phyloP scores from a whole-genome alignment of 106 monocot species.

The Amphibolis antarctica region DNA sequence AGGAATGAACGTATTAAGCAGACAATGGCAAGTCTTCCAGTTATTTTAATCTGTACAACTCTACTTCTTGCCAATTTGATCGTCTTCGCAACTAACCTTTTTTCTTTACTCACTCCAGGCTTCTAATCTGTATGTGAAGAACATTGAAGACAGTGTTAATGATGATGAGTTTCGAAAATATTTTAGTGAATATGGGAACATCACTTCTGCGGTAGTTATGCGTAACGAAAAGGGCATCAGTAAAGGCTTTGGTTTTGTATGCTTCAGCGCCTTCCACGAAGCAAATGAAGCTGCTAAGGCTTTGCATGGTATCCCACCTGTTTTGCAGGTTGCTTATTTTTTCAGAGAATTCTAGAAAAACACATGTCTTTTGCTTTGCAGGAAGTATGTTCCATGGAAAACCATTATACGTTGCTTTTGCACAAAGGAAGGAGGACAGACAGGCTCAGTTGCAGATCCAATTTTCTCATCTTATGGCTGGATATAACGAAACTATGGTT shows the following conservation, averaged over 20 bases:
- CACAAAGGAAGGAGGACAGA: conserved; percentile 73
- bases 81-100: neutral
- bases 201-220: conserved; percentile 68
- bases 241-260: conserved; percentile 82
- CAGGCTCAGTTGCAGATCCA: conserved; percentile 35
- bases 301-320: conserved; percentile 39
- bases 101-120: conserved; percentile 22
- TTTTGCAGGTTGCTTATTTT: neutral
- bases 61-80: neutral
- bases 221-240: conserved; percentile 55
- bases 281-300: conserved; percentile 48
- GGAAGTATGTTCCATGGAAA: conserved; percentile 80
- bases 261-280: conserved; percentile 39
- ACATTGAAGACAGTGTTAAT: conserved; percentile 54
- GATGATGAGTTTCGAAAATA: conserved; percentile 39
- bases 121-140: conserved; percentile 86
- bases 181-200: conserved; percentile 53
- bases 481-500: conserved; percentile 18
- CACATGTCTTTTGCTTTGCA: conserved; percentile 12
- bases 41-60: too few species aligned
- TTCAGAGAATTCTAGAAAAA: neutral
- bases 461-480: conserved; percentile 35
- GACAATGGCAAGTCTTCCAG: conserved; percentile 26
- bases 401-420: conserved; percentile 78
- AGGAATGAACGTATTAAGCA: conserved; percentile 37